phyloP scores from a whole-genome alignment of 2,329 filamentous ascomycete genomes.

The Phaeophleospora eucalypticola region DNA sequence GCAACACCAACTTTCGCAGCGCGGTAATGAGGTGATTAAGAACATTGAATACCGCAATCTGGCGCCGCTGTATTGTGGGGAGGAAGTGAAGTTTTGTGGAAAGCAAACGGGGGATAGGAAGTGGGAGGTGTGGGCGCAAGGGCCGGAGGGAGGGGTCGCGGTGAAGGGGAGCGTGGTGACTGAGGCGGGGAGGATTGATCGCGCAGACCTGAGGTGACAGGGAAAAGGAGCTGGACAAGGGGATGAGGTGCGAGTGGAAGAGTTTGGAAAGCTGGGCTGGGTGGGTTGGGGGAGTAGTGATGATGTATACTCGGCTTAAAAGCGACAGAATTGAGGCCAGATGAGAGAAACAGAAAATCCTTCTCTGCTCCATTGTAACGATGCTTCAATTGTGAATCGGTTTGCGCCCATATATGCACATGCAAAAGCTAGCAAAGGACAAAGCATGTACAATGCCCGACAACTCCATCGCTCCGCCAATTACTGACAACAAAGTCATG shows the following conservation, averaged over 20 bases:
- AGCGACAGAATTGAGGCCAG: background rate
- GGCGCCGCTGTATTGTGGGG: conserved; percentile 71
- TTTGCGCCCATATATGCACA: too few species aligned
- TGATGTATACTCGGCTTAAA: background rate
- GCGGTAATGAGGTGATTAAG: conserved; percentile 42
- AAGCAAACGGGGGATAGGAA: conserved; percentile 44
- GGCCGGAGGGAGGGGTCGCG: conserved; percentile 39
- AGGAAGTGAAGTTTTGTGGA: conserved; percentile 67
- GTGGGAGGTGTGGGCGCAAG: conserved; percentile 41
- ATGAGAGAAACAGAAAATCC: too few species aligned
- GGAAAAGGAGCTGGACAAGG: background rate
- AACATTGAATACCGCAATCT: conserved; percentile 75
- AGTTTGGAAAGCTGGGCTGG: background rate
- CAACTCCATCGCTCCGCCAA: background rate
- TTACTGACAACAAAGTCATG: background rate
- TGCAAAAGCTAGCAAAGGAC: too few species aligned
- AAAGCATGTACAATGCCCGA: background rate
- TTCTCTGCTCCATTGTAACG: too few species aligned
- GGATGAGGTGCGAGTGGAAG: background rate
- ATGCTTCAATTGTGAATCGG: too few species aligned
- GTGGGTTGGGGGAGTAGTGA: background rate
- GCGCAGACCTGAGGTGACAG: conserved; percentile 13
- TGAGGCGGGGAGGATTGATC: conserved; percentile 18
- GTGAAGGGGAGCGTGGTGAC: conserved; percentile 42
- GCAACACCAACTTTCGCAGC: conserved; percentile 47